phyloP scores from a whole-genome alignment of 1,284 basidiomycete species.

The Papiliotrema flavescens region DNA sequence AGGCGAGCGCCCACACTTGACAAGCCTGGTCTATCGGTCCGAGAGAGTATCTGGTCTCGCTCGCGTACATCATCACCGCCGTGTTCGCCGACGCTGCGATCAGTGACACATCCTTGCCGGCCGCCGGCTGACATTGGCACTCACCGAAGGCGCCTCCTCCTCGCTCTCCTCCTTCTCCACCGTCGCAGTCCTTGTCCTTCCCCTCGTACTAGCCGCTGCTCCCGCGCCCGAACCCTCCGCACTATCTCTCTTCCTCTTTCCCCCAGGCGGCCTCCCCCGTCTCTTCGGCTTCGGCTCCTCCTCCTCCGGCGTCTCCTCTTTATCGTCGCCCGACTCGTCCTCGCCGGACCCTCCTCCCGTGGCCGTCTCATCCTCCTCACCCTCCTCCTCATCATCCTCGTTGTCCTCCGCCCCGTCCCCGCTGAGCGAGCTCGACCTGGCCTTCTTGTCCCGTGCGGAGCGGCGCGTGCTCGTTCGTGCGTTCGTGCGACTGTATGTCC shows the following conservation, averaged over 20 bases:
- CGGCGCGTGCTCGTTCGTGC: background rate
- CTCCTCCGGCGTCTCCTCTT: background rate
- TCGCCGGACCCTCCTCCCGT: background rate
- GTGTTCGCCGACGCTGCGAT: too few relatives aligned
- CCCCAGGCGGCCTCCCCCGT: too few relatives aligned
- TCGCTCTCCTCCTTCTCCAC: background rate
- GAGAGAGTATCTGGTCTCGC: too few relatives aligned
- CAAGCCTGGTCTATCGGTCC: too few relatives aligned
- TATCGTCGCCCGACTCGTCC: background rate
- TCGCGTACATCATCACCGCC: too few relatives aligned
- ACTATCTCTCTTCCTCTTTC: too few relatives aligned
- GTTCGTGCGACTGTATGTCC: background rate
- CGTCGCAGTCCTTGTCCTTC: background rate
- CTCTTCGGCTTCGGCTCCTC: background rate
- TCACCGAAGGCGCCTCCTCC: background rate
- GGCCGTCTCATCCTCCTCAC: background rate
- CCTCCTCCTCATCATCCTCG: background rate
- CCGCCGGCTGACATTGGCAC: too few relatives aligned
- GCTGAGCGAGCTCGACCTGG: slow-evolving; percentile 1
- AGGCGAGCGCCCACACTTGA: too few relatives aligned
- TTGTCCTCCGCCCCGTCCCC: slow-evolving; percentile 1
- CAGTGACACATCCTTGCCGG: too few relatives aligned
- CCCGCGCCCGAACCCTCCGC: too few relatives aligned
- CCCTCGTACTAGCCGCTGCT: too few relatives aligned
- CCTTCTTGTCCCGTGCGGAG: background rate